Percentiles rank a stretch among this genome's conserved stretches.
phyloP scores from a whole-genome alignment of 78 protist genomes.

The Ministeria vibrans region DNA sequence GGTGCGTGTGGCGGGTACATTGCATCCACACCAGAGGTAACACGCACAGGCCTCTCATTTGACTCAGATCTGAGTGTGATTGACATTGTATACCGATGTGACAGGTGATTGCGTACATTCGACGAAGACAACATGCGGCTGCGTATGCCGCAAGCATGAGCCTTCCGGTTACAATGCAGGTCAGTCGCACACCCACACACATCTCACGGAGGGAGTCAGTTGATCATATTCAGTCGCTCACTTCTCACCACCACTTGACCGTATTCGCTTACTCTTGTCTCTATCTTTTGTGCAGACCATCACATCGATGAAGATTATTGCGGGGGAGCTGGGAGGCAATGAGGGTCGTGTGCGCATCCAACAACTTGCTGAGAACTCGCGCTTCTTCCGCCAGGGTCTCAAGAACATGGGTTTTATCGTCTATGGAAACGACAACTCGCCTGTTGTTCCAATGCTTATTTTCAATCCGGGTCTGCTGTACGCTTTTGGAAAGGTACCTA shows the following conservation, averaged over 20 bases:
- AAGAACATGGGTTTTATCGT: slow-evolving; percentile 64
- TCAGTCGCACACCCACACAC: not conserved
- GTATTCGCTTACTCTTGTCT: no score
- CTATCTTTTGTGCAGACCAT: no score
- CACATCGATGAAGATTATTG: no score
- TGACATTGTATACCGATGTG: not conserved
- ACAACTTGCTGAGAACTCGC: slow-evolving; percentile 65
- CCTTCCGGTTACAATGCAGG: not conserved
- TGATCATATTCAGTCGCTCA: no score
- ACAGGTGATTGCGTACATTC: not conserved
- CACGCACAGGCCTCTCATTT: not conserved
- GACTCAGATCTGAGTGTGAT: not conserved
- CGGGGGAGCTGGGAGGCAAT: not conserved
- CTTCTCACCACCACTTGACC: not conserved
- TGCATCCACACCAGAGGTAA: slow-evolving; percentile 37
- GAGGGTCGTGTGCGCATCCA: slow-evolving; percentile 37
- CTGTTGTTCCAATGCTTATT: slow-evolving; percentile 93
- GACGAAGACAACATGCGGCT: no score
- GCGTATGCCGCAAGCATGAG: no score
- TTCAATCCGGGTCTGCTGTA: slow-evolving; percentile 60
- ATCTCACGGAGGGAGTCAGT: no score
- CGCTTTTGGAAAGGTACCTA: not conserved
- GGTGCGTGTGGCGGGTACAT: slow-evolving; percentile 94
- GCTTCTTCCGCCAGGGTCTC: slow-evolving; percentile 56
- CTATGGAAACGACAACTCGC: slow-evolving; percentile 80